Conservation (phyloP, 1,284 basidiomycete genomes). For the Heterobasidion occidentale region DNA sequence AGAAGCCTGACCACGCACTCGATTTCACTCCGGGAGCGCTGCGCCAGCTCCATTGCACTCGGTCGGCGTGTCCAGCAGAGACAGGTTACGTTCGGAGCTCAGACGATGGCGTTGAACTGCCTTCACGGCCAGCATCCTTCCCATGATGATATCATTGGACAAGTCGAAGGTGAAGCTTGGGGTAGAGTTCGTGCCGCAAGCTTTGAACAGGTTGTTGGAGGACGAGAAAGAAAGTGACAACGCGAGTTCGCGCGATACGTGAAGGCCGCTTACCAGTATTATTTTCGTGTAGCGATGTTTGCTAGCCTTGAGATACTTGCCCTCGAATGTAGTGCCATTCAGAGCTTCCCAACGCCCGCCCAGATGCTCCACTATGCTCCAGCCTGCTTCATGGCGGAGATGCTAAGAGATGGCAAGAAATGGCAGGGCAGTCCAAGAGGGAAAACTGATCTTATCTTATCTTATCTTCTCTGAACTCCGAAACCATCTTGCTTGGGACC, state of each 20-base stretch:
- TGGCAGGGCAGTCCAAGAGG: neutral
- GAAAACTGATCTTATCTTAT: neutral
- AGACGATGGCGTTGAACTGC: slow-evolving; percentile 75
- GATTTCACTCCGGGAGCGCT: slow-evolving; percentile 33
- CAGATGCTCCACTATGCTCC: no score
- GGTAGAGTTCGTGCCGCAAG: slow-evolving; percentile 61
- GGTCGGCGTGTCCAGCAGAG: slow-evolving; percentile 41
- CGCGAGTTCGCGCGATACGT: no score
- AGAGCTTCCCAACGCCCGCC: no score
- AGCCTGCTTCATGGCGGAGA: no score
- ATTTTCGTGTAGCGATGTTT: no score
- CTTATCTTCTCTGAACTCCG: neutral
- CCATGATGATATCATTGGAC: slow-evolving; percentile 47
- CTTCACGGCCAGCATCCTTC: slow-evolving; percentile 44
- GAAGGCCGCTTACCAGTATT: no score
- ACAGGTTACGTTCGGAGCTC: slow-evolving; percentile 55
- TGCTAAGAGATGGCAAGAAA: no score
- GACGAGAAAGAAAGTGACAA: slow-evolving; percentile 23
- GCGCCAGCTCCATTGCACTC: no score
- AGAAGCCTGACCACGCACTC: slow-evolving; percentile 29
- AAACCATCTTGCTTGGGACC: neutral
- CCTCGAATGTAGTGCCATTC: no score
- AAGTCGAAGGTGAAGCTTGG: slow-evolving; percentile 51
- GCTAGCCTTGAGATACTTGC: no score
- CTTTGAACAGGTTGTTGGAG: slow-evolving; percentile 60